Base-by-base conservation (phyloP, 129 eudicot species). In the Dittrichia graveolens region DNA sequence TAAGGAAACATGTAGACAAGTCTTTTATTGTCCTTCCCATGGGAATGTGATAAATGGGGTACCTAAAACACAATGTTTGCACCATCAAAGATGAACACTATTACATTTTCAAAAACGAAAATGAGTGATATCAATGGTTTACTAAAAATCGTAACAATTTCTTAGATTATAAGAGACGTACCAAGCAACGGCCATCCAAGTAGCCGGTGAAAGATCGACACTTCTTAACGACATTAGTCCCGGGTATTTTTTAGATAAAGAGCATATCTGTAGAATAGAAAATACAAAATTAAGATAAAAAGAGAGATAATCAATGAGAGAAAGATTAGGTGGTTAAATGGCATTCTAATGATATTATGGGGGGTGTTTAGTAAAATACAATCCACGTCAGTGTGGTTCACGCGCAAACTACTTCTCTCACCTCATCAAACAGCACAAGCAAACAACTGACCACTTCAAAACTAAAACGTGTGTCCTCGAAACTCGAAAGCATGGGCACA, bases 21-120 rank as follows among this genome's bases (percentile, higher is more conserved):
- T 92, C 96, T 62, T 85, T 92, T 6, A 84, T 84, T 15, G 96
- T 92, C 82, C 87, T 82, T 7, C 96, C 96, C 85, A 82, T 89
- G 6, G 97, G 97, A 81, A 92, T 92, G 77, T 89, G 97, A 79
- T 92, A 92, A 62, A 92, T 92, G 4, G 97, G 97, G 59, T 92
- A 92, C 97, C 97, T 91, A 71, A 31, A 47, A 19, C 43, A 77
- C 37, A 34, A 34, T 5, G 5, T 71, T 53, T 75, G 54, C 7
- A 7, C 41, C 39, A 37, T 61, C 8, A 34, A 64, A 39, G 38
- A 61, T 39, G 67, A 39, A 13, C 34, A 6, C 24, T 61, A 37
- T 12, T 13, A 39, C 67, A 61, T n/a, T 3, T 14, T 13, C 8
- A 3, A 24, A 24, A 24, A 24, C 31, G 0, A 24, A 24, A 24